These are phyloP conservation scores for Exophiala sp. DNA, from an alignment of 2,329 filamentous ascomycete genomes.

Conservation along the genomic window DNA sequence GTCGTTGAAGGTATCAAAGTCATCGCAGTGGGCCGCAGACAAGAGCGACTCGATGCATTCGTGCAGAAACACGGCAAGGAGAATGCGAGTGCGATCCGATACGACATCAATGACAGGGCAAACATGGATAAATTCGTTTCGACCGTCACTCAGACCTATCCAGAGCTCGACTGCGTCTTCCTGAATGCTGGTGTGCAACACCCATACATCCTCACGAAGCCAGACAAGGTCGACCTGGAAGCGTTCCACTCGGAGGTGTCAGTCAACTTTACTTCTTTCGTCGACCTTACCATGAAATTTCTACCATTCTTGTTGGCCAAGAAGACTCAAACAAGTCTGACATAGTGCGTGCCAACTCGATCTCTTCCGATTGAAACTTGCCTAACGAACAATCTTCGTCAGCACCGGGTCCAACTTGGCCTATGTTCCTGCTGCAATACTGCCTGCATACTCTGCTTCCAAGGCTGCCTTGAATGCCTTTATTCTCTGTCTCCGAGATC, in stretches of 20 bases:
- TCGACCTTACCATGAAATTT: constrained; percentile 44
- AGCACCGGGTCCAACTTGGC: constrained; percentile 43
- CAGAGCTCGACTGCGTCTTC: constrained; percentile 51
- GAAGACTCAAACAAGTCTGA: constrained; percentile 29
- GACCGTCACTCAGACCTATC: constrained; percentile 37
- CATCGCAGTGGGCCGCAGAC: constrained; percentile 51
- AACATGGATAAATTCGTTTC: constrained; percentile 41
- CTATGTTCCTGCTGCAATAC: constrained; percentile 43
- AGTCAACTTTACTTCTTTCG: constrained; percentile 46
- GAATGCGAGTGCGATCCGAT: constrained; percentile 38
- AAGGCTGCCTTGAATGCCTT: constrained; percentile 51
- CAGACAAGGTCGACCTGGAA: constrained; percentile 40
- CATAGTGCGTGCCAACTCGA: constrained; percentile 29
- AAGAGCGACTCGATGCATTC: constrained; percentile 47
- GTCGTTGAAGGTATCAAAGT: constrained; percentile 48
- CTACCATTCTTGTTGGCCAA: constrained; percentile 42
- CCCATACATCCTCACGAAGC: constrained; percentile 43
- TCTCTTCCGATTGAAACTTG: neutral
- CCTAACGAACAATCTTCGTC: neutral
- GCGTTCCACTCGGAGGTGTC: constrained; percentile 41
- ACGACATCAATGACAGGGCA: constrained; percentile 45
- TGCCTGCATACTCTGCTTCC: constrained; percentile 49
- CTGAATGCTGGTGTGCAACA: constrained; percentile 55
- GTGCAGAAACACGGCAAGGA: constrained; percentile 41
- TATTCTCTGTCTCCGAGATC: constrained; percentile 41